Base-by-base conservation (phyloP, 306 rosid species). In the Mimosa bimucronata region DNA sequence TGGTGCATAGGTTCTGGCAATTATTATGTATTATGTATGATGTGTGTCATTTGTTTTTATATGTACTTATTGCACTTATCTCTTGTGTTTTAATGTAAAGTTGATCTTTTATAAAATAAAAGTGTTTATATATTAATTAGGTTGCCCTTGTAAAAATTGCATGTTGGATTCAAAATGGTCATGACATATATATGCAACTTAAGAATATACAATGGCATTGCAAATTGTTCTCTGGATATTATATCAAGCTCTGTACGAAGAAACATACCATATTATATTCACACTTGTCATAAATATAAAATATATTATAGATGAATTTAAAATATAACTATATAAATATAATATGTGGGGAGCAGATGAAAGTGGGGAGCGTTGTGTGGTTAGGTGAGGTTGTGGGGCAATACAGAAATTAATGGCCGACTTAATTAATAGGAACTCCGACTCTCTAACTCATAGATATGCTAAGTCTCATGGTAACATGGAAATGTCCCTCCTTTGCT, bases 301-400 rank as follows among this genome's bases (percentile, higher is more conserved):
- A 69, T 41, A 28, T 19, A n/a, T n/a, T 6, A 34, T 34, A 34
- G 38, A 34, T 34, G 5, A 34, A 34, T 34, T 34, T 34, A 2
- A 34, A 34, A 34, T 34, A 34, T 6, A 34, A 34, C 38, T 34
- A 34, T 34, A 34, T 34, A 34, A n/a, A 5, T 13, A n/a, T 19
- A 52, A 52, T 19, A n/a, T 50, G 23, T 50, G 10, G 55, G 57
- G 81, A 82, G 83, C 28, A 83, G 74, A 85, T 77, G 85, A 18
- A 26, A 16, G 87, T 55, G 65, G 78, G 50, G 62, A 55, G 45
- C 82, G 87, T 85, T 45, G 29, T 58, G 70, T 45, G 89, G 85
- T 86, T 92, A 52, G 93, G 92, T 86, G 87, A 81, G 80, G n/a
- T 9, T 76, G 92, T 86, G 89, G 93, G 91, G 74, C 88, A 72